Base-by-base conservation (phyloP, 2,329 filamentous ascomycete genomes). In the Alternaria ethzedia region DNA sequence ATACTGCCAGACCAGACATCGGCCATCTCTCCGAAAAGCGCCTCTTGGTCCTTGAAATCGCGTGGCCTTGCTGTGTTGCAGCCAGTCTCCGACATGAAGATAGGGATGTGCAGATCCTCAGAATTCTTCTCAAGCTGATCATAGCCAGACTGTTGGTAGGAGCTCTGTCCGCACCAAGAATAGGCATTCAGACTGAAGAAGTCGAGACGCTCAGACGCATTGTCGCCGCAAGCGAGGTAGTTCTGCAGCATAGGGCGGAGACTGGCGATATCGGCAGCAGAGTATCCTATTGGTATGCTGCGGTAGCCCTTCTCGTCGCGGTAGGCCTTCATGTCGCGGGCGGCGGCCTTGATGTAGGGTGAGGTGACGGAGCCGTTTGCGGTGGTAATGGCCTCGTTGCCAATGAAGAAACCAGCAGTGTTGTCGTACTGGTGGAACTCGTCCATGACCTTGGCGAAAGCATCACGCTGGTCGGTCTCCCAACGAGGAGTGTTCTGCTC, bases 121-220 rank as follows among this genome's bases (percentile, higher is more conserved):
- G 91, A 89, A 68, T 91, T 89, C 57, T 84, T 79, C 77, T 93
- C 86, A 26, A 96, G 87, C 66, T 84, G 83, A 50, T 83, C 75
- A 81, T 97, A 97, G 61, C 92, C 93, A 3, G 93, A 89, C 17
- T 76, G 83, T 25, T 83, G 69, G 80, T 89, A 94, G 32, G 80
- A 78, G 43, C 70, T 74, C 21, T 78, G 66, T 32, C 83, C 83
- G 65, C 83, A 84, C 81, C 82, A 83, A 41, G 93, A 91, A 78
- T 96, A 96, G 52, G 92, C 92, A 77, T 97, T 97, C 66, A 97
- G 84, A 2, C 90, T 87, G 79, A 93, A 97, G 81, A 97, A 96
- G 78, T 97, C 93, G 69, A 96, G 80, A 41, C 87, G 87, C 70
- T 94, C 90, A 12, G 71, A 73, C 9, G 84, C 69, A 74, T 96